Evolutionary conservation across 192 early-diverging fungal species (phyloP), one percentile per base, ranked within the genome.

Genomic region (Gaertneriomyces sp.): DNA sequence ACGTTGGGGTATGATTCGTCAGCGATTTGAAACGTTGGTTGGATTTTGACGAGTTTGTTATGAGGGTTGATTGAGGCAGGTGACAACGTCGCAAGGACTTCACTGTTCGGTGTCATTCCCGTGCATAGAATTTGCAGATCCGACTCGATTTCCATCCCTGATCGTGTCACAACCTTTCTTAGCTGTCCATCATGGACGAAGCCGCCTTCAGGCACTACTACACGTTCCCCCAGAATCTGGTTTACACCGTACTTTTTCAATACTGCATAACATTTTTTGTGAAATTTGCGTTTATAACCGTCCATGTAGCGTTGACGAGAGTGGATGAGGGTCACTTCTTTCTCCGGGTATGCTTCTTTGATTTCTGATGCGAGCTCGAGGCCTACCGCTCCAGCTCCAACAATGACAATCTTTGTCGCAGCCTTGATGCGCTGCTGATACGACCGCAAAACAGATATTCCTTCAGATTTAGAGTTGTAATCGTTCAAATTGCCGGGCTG

Each of bases 311-410:
- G 72, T 12, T 83, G 70, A 16, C 84, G 79, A 4, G 88, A 89
- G 56, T 88, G 86, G 33, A 88, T 73, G 40, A 88, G 52, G 0
- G 77, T 85, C 11, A 87, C 87, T 9, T 74, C 67, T 60, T 85
- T 88, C 25, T 82, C 74, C 8, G 87, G 87, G 51, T 78, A 87
- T 41, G 73, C 59, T 42, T 81, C 77, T 8, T 76, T 76, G 64
- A 88, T 84, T 70, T 93, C 91, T 7, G 76, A 82, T 16, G 91
- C 89, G 61, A 89, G 57, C 60, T 91, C 91, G 33, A 91, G 60
- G 33, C 90, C 91, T 2, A 86, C 85, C 9, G 89, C 87, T 16
- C 91, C 91, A 20, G 85, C 91, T 45, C 91, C 91, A 44, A 88
- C 83, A 7, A 93, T 70, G 11, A 91, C 45, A 17, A 89, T 75